These are phyloP conservation scores for Powellomyces hirtus DNA, from an alignment of 192 early-diverging fungal genomes.

Conservation along the genomic window DNA sequence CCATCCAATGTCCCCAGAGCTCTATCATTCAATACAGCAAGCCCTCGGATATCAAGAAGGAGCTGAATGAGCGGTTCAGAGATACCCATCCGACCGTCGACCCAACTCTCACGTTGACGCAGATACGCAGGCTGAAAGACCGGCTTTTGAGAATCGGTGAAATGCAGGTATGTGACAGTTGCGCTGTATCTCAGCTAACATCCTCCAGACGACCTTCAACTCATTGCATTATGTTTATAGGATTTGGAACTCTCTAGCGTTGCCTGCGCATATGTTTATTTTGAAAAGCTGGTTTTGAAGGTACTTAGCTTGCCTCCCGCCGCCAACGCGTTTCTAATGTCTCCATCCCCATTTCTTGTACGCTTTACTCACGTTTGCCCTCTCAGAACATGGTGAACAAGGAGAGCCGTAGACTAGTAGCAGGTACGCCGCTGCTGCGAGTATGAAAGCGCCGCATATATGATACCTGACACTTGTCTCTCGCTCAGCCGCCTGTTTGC, in stretches of 20 bases:
- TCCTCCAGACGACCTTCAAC: too few relatives aligned
- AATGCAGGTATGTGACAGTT: slow-evolving; percentile 24
- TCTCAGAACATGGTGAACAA: slow-evolving; percentile 63
- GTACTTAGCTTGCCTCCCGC: slow-evolving; percentile 39
- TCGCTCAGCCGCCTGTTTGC: slow-evolving; percentile 63
- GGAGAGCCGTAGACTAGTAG: slow-evolving; percentile 70
- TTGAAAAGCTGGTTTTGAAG: slow-evolving; percentile 92
- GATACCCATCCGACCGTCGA: slow-evolving; percentile 79
- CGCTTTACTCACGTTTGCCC: too few relatives aligned
- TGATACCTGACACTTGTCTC: background rate
- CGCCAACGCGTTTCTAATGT: too few relatives aligned
- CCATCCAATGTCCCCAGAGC: slow-evolving; percentile 45
- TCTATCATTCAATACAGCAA: slow-evolving; percentile 81
- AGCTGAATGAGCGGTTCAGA: slow-evolving; percentile 84
- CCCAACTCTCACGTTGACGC: slow-evolving; percentile 75
- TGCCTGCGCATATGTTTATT: slow-evolving; percentile 86
- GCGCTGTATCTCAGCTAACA: background rate
- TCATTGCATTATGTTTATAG: slow-evolving; percentile 29
- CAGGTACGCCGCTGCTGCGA: too few relatives aligned
- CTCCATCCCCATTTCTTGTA: too few relatives aligned
- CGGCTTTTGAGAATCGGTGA: slow-evolving; percentile 61
- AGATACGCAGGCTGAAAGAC: slow-evolving; percentile 81
- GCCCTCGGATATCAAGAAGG: slow-evolving; percentile 79
- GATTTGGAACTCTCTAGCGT: slow-evolving; percentile 88
- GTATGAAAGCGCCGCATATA: too few relatives aligned